Evolutionary conservation across 768 basidiomycete genomes (phyloP).

Genomic region (Termitomyces sp.): DNA sequence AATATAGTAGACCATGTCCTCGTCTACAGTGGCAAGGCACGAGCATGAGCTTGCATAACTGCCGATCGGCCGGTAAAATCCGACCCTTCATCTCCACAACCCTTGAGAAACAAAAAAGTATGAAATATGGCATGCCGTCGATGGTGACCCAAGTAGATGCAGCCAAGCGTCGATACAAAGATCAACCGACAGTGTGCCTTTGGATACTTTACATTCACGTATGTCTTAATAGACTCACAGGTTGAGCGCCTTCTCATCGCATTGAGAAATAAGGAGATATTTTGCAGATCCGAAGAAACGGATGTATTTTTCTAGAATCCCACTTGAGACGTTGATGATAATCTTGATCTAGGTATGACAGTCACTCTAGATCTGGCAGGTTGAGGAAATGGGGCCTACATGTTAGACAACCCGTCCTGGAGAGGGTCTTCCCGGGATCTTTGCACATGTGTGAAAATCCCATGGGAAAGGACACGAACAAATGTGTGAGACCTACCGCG

Average conservation of each 20-base stretch:
- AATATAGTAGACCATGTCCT: constrained; percentile 10
- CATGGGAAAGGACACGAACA: not conserved
- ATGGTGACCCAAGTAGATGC: not conserved
- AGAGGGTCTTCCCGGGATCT: not conserved
- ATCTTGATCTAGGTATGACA: not conserved
- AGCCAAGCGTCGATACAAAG: not conserved
- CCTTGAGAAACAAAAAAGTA: not conserved
- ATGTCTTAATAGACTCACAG: not conserved
- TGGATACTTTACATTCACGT: not conserved
- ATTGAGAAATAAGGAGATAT: not conserved
- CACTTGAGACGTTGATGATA: not conserved
- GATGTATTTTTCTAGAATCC: not conserved
- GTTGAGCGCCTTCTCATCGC: not conserved
- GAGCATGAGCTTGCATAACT: not conserved
- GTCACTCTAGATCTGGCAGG: not conserved
- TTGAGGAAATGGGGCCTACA: too few species aligned
- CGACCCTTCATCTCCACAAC: not conserved
- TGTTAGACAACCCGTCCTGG: too few species aligned
- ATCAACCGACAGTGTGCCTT: not conserved
- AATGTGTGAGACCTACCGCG: not conserved
- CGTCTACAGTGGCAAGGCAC: constrained; percentile 3
- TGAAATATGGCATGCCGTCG: not conserved
- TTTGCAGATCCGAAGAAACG: not conserved
- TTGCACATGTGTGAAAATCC: not conserved
- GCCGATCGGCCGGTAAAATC: constrained; percentile 5